phyloP scores from a whole-genome alignment of 169 alveolate species.

The Cryptosporidium parvum region DNA sequence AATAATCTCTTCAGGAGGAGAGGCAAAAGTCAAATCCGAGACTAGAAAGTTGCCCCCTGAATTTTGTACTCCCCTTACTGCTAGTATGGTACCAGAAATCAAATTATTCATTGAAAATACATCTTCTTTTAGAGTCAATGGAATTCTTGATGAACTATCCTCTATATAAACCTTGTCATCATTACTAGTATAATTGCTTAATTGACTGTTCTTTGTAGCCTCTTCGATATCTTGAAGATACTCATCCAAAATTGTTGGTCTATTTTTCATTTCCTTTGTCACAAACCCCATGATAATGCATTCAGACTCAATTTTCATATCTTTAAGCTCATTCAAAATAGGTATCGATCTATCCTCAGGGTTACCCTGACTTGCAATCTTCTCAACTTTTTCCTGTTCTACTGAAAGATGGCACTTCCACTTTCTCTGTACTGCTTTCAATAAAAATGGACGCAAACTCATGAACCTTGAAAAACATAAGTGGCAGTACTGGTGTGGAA shows the following conservation, averaged over 20 bases:
- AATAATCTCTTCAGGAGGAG: slow-evolving; percentile 23
- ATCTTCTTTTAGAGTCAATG: background rate
- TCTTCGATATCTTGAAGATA: slow-evolving; percentile 66
- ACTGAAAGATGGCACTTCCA: slow-evolving; percentile 12
- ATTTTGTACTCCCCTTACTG: slow-evolving; percentile 41
- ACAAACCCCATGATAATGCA: slow-evolving; percentile 45
- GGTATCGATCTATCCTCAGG: background rate
- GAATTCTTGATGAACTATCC: slow-evolving; percentile 59
- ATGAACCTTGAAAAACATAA: slow-evolving; percentile 27
- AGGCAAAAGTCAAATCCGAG: slow-evolving; percentile 25
- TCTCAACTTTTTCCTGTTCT: background rate
- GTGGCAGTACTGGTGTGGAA: slow-evolving; percentile 58
- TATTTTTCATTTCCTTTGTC: slow-evolving; percentile 51
- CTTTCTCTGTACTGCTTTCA: background rate
- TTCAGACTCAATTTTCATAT: slow-evolving; percentile 28
- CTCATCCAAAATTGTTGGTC: slow-evolving; percentile 64
- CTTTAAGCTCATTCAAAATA: slow-evolving; percentile 25
- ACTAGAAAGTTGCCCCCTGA: slow-evolving; percentile 44
- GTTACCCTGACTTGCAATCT: background rate
- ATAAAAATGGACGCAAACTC: slow-evolving; percentile 43
- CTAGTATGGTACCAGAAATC: slow-evolving; percentile 55
- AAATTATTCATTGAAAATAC: slow-evolving; percentile 4
- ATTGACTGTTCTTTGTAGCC: background rate
- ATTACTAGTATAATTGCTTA: slow-evolving; percentile 21
- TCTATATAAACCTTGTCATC: slow-evolving; percentile 45